These are phyloP conservation scores for Diplocarpon mali DNA, from an alignment of 2,329 filamentous ascomycete species.

Conservation along the genomic window DNA sequence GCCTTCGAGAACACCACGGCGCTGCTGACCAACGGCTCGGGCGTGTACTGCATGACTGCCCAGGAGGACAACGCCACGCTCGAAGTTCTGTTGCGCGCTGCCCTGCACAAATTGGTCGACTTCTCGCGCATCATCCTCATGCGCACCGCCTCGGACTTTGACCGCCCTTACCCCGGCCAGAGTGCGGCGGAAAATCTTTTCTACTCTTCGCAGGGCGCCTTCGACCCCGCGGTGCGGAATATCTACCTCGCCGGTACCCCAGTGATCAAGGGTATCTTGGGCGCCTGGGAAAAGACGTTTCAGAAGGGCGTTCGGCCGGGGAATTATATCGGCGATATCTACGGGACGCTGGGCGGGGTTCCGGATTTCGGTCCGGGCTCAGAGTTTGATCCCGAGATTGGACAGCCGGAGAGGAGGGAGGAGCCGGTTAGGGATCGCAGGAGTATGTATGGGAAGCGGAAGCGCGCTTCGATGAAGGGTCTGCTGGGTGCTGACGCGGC, in stretches of 20 bases:
- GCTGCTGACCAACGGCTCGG: constrained; percentile 56
- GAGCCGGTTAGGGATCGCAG: not conserved
- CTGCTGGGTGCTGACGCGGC: constrained; percentile 10
- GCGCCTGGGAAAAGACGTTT: constrained; percentile 49
- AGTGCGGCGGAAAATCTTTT: constrained; percentile 49
- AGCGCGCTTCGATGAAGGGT: constrained; percentile 7
- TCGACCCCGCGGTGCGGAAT: constrained; percentile 51
- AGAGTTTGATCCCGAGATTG: constrained; percentile 1
- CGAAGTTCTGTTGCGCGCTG: constrained; percentile 51
- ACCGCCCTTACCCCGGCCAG: constrained; percentile 50
- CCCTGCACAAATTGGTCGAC: constrained; percentile 46
- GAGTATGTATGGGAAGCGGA: constrained; percentile 4
- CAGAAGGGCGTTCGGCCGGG: constrained; percentile 41
- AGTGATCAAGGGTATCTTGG: constrained; percentile 48
- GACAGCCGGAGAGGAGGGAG: constrained; percentile 2
- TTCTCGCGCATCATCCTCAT: constrained; percentile 58
- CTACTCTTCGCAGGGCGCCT: constrained; percentile 50
- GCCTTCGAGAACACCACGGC: constrained; percentile 54
- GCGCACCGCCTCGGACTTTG: constrained; percentile 61
- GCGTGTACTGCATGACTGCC: constrained; percentile 57
- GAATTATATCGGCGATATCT: constrained; percentile 64
- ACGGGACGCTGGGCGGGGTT: constrained; percentile 53
- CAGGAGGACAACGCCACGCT: constrained; percentile 64
- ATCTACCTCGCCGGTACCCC: constrained; percentile 54
- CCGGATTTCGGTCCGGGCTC: constrained; percentile 49